Conservation (phyloP, 2,329 filamentous ascomycete genomes). For the Biscogniauxia mediterranea region DNA sequence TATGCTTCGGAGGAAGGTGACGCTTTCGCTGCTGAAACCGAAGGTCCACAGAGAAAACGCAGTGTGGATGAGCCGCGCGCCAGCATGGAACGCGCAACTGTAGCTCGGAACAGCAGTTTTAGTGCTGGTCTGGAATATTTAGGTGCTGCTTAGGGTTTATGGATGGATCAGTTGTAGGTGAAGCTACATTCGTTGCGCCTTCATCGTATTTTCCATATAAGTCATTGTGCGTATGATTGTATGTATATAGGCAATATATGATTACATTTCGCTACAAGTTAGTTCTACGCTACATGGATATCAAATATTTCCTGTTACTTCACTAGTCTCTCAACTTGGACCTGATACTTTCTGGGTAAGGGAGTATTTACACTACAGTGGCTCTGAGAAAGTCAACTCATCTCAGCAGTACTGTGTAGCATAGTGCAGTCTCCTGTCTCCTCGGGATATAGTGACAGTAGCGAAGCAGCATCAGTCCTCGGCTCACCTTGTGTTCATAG, state of each 20-base stretch:
- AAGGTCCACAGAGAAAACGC: background rate
- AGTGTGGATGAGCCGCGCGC: slow-evolving; percentile 22
- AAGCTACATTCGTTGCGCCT: background rate
- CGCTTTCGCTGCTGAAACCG: slow-evolving; percentile 24
- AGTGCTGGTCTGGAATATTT: slow-evolving; percentile 47
- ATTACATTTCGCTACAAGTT: background rate
- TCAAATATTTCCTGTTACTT: too few relatives aligned
- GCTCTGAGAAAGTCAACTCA: too few relatives aligned
- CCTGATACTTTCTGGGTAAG: too few relatives aligned
- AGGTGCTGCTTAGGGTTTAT: slow-evolving; percentile 5
- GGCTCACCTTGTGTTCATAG: slow-evolving; percentile 14
- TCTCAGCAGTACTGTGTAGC: background rate
- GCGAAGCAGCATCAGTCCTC: background rate
- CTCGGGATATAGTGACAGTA: background rate
- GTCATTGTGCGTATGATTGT: background rate
- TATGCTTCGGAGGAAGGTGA: slow-evolving; percentile 44
- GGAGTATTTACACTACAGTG: background rate
- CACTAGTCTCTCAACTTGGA: too few relatives aligned
- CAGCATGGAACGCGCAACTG: slow-evolving; percentile 43
- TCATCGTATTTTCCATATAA: background rate
- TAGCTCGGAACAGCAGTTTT: slow-evolving; percentile 50
- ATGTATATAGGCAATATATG: background rate
- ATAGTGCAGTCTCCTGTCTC: background rate
- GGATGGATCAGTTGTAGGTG: background rate
- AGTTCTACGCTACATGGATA: too few relatives aligned